These are phyloP conservation scores for Aspergillus sp. DNA, from an alignment of 2,329 filamentous ascomycete genomes.

Conservation along the genomic window DNA sequence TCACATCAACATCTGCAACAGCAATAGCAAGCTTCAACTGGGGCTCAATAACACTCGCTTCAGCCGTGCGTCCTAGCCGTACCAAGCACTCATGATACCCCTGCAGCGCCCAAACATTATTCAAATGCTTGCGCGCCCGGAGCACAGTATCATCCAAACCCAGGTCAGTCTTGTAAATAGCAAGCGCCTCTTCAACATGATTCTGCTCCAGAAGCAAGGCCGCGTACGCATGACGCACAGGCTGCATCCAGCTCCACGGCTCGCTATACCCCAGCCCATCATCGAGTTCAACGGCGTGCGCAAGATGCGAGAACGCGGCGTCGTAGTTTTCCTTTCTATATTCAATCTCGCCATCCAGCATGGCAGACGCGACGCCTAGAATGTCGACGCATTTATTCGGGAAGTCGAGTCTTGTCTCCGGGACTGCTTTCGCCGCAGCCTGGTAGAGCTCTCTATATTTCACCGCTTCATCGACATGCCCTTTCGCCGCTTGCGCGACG, in stretches of 20 bases:
- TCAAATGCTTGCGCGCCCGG: constrained; percentile 65
- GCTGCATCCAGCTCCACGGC: constrained; percentile 80
- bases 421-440: constrained; percentile 54
- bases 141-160: constrained; percentile 60
- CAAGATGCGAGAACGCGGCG: constrained; percentile 59
- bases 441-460: constrained; percentile 53
- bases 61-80: constrained; percentile 50
- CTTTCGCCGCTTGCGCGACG: constrained; percentile 63
- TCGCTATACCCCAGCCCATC: constrained; percentile 69
- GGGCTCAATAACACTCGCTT: constrained; percentile 49
- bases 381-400: constrained; percentile 67
- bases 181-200: constrained; percentile 54
- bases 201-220: constrained; percentile 69
- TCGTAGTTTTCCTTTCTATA: constrained; percentile 64
- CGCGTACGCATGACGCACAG: constrained; percentile 68
- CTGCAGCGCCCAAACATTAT: constrained; percentile 74
- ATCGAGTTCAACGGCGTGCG: constrained; percentile 58
- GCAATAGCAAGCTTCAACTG: constrained; percentile 55
- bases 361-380: constrained; percentile 59
- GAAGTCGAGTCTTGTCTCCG: constrained; percentile 62
- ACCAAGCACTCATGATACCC: constrained; percentile 70
- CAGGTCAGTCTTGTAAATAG: constrained; percentile 61
- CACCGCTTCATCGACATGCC: constrained; percentile 56
- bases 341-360: constrained; percentile 72
- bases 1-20: constrained; percentile 60